Evolutionary conservation across 2,329 filamentous ascomycete genomes (phyloP), one percentile per base, ranked within the genome.

Genomic region (Paecilomyces fulvus): DNA sequence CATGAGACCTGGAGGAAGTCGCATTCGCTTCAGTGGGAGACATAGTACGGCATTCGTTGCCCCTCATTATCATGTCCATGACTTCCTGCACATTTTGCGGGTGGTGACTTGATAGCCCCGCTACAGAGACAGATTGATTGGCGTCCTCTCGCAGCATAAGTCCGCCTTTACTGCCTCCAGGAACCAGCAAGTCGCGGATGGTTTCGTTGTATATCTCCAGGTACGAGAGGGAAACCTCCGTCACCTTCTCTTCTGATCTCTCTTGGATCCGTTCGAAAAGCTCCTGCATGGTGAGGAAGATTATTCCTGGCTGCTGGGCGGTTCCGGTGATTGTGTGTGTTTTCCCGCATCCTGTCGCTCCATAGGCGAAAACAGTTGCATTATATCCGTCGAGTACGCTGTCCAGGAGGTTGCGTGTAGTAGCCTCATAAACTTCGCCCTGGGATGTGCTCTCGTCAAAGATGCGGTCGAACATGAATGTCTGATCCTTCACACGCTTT

Each of bases 181-280:
- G 88, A n/a, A 94, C 87, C 49, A 99, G 80, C 67, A 99, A 77
- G 75, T 99, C 94, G 54, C 94, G 89, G 66, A 99, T 99, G 0
- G 92, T 96, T 77, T 99, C 94, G 70, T 99, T 99, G 80, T 99
- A 99, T 61, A 99, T 99, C 70, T 99, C 94, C 37, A 99, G 81
- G 67, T 97, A 99, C 0, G 92, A 96, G 14, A 99, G 83, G 0
- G 92, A 90, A 55, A 99, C 79, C 67, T 97, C 94, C 3, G 91
- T 94, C 28, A 85, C 80, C 74, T 96, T 97, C 59, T 96, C 91
- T 57, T 88, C 85, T 60, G 86, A 87, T 55, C 89, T 77, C 56
- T 97, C 94, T n/a, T 80, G 79, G 63, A 99, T 96, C 73, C 92
- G 90, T 76, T 99, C 94, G 68, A 99, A 99, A 23, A 99, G 79